A percentile compares a stretch with the other conserved stretches of the same genome.
These are phyloP conservation scores for Hanseniaspora hatyaiensis DNA, from an alignment of 805 yeast genomes.

Conservation along the genomic window DNA sequence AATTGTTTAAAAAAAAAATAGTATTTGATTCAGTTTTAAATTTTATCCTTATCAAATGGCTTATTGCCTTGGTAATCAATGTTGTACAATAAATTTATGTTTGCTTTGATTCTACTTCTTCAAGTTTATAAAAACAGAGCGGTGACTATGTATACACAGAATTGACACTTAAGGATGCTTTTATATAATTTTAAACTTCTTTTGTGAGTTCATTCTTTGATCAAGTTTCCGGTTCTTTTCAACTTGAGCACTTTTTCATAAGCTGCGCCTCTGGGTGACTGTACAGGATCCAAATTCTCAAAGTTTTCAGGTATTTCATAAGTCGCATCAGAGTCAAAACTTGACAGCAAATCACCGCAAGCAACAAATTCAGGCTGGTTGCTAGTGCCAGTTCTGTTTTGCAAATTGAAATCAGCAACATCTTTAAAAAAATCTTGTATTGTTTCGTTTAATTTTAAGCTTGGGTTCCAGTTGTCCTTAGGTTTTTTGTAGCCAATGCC, in stretches of 20 bases:
- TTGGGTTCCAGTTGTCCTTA: constrained; percentile 66
- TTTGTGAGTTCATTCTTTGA: constrained; percentile 22
- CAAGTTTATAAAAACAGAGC: no score
- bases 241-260: constrained; percentile 82
- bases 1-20: no score
- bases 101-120: no score
- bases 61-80: no score
- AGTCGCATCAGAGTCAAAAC: constrained; percentile 92
- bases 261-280: constrained; percentile 93
- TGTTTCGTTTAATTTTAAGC: constrained; percentile 41
- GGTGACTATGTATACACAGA: no score
- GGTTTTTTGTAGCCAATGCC: constrained; percentile 82
- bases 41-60: no score
- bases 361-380: constrained; percentile 49
- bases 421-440: constrained; percentile 77
- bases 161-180: no score
- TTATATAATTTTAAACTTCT: no score
- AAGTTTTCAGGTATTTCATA: constrained; percentile 36
- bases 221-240: constrained; percentile 61
- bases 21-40: no score
- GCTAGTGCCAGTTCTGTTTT: constrained; percentile 5
- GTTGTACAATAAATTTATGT: no score
- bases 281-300: constrained; percentile 78
- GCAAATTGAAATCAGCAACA: constrained; percentile 49
- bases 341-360: constrained; percentile 72